Conservation (phyloP, 352 stramenopile species). For the Globisporangium spiculum region DNA sequence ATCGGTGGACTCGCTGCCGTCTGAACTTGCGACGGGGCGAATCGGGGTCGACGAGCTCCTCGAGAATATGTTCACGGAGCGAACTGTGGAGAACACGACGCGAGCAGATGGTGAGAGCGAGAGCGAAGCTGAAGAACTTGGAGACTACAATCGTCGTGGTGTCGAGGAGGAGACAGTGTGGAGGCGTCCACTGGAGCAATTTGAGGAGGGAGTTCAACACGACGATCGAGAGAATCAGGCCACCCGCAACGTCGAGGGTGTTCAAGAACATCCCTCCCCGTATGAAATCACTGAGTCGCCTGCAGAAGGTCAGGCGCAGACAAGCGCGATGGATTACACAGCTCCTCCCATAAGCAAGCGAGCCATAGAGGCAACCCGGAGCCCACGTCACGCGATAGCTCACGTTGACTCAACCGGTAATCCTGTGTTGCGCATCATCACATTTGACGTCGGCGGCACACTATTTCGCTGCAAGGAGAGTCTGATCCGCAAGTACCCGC, state of each 20-base stretch:
- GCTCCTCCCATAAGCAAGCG: background rate
- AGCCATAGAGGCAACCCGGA: background rate
- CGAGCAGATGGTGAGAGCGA: background rate
- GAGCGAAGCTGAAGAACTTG: background rate
- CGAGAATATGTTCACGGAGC: constrained; percentile 21
- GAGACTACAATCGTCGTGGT: background rate
- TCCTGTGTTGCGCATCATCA: constrained; percentile 21
- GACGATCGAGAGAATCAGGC: too few species aligned
- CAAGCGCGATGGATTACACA: too few species aligned
- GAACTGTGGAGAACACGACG: constrained; percentile 1
- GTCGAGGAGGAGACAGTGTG: background rate
- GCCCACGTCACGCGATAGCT: background rate
- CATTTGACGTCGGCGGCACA: constrained; percentile 68
- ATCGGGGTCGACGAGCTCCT: constrained; percentile 17
- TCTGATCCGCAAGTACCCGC: constrained; percentile 54
- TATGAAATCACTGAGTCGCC: too few species aligned
- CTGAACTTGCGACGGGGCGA: background rate
- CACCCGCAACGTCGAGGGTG: too few species aligned
- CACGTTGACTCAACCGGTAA: background rate
- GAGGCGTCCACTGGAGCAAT: background rate
- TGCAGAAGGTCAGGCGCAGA: too few species aligned
- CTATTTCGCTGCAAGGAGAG: constrained; percentile 68
- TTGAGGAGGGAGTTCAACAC: background rate
- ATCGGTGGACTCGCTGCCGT: background rate
- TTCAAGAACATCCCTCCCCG: too few species aligned